Evolutionary conservation across 2,329 filamentous ascomycete genomes (phyloP), one percentile per base, ranked within the genome.

Genomic region (Mycosphaerella arachidis): DNA sequence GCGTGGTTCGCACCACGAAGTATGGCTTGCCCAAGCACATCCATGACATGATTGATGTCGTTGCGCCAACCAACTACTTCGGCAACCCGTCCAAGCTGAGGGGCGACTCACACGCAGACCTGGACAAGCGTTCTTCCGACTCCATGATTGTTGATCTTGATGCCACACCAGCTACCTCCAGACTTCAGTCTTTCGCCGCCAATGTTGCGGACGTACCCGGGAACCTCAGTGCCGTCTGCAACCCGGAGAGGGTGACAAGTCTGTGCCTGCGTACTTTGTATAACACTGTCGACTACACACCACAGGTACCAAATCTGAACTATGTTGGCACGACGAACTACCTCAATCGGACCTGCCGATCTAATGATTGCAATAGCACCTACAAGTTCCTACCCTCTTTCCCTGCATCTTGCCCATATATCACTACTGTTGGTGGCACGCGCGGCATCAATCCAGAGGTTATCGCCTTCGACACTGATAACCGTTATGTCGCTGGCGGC

Each of bases 1-100:
- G 76, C 43, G 80, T 77, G 65, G 78, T 88, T 45, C 81, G 86
- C 46, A 81, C 82, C 5, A 73, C 83, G 13, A 75, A 79, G 53
- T 90, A 89, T 73, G 87, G 84, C 0, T 78, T 90, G 1, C 87
- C 87, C 0, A 76, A 77, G 53, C 72, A 78, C 0, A 72, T 89
- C 6, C 78, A 80, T 55, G 68, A 76, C 37, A 77, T 85, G 66
- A 79, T 90, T 58, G 82, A 84, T 65, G 79, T 81, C 18, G 81
- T 86, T 24, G 82, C 85, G 68, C 83, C 84, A 2, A 86, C 83
- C 0, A 85, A 80, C 53, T 65, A 66, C 43, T 66, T 64, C 27
- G 59, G 62, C 35, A 62, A 64, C n/a, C 62, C 60, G 10, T 50
- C 46, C 29, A 50, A 27, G 20, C 20, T 29, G 46, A 27, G 20